phyloP scores from a whole-genome alignment of 495 filamentous ascomycete species.

The Xylaria venustula region DNA sequence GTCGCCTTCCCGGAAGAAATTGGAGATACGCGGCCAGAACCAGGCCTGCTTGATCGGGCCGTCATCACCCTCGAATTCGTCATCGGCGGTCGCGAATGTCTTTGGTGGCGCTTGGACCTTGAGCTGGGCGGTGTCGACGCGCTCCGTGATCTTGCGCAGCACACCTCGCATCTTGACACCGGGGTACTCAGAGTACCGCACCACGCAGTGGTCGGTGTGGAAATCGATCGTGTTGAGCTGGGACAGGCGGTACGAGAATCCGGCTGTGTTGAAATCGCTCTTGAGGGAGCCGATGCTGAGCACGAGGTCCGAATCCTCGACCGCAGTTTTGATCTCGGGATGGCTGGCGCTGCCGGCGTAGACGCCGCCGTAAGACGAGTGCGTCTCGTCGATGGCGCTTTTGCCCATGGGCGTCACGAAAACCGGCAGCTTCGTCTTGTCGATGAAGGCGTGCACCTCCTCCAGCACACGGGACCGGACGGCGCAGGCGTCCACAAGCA shows the following conservation, averaged over 20 bases:
- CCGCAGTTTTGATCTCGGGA: conserved; percentile 63
- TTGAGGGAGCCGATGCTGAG: conserved; percentile 77
- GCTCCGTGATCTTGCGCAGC: conserved; percentile 68
- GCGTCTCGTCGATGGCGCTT: conserved; percentile 76
- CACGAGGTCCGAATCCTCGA: conserved; percentile 81
- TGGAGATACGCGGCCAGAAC: conserved; percentile 80
- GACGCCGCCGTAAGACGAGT: conserved; percentile 77
- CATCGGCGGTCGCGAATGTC: conserved; percentile 52
- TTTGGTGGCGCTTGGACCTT: conserved; percentile 39
- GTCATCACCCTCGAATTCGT: conserved; percentile 26
- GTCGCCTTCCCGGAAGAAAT: conserved; percentile 73
- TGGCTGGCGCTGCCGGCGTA: conserved; percentile 82
- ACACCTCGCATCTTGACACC: conserved; percentile 83
- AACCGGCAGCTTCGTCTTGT: conserved; percentile 72
- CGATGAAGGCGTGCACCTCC: conserved; percentile 75
- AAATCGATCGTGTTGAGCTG: conserved; percentile 86
- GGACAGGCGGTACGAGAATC: conserved; percentile 81
- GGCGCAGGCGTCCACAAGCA: conserved; percentile 90
- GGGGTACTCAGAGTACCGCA: conserved; percentile 81
- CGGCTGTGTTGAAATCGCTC: conserved; percentile 89
- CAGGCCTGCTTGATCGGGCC: conserved; percentile 73
- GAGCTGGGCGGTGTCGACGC: conserved; percentile 58
- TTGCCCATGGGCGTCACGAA: conserved; percentile 95
- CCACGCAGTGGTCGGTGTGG: conserved; percentile 72
- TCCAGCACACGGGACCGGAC: conserved; percentile 73